Base-by-base conservation (phyloP, 2,329 filamentous ascomycete genomes). In the Juglanconis oblonga region DNA sequence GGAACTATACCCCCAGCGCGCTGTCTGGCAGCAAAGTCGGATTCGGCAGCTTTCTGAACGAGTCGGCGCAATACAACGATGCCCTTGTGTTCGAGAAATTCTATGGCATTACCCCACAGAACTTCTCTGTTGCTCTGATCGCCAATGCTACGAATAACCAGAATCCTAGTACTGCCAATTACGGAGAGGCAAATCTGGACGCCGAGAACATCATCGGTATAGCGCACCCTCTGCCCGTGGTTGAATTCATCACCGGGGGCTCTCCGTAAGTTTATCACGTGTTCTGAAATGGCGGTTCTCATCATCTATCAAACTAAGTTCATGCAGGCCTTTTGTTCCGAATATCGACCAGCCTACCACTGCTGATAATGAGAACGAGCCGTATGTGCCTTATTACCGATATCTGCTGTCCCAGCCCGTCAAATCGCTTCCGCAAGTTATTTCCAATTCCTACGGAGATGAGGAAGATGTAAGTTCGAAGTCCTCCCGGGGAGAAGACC, bases 391-490 rank as follows among this genome's bases (percentile, higher is more conserved):
- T 9, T 85, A 52, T 36, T 48, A 56, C 54, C 49, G 52, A 0
- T 90, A 89, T 71, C 76, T 91, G n/a, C 74, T 88, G 4, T 70
- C 74, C 24, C 77, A 87, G 24, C 71, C 77, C 1, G 79, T 84
- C 61, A 70, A 76, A 3, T 70, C 82, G 17, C 75, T 91, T 0
- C 88, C 89, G 0, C 79, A 83, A 2, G 83, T 89, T 31, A 78
- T 91, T 50, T 82, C 81, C 40, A 88, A 86, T 11, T 90, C 87
- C 0, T 91, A 91, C 67, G 87, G 86, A 29, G 87, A 89, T 65
- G 80, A 87, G 49, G 89, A 91, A 17, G 53, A 55, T 36, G 53
- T 55, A 48, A 55, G 53, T 55, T 32, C 17, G 17, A 24, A 1
- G 17, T 24, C 17, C 17, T 13, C 36, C 36, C 36, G 36, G 36